Evolutionary conservation across 306 rosid species (phyloP).

Genomic region (Datisca glomerata): DNA sequence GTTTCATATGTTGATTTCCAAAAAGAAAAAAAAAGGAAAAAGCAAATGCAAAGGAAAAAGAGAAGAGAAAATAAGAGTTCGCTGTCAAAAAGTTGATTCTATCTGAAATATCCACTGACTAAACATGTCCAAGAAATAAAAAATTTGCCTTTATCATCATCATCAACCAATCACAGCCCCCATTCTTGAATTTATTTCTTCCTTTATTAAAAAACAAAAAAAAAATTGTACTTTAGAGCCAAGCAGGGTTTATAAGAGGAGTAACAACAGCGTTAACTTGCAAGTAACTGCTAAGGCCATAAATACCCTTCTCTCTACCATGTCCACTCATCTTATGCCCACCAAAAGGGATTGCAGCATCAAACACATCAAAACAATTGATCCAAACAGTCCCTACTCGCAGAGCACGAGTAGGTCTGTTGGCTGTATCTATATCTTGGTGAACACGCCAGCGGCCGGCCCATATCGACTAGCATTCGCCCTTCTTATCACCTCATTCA

Average conservation of each 20-base stretch:
- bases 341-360: slow-evolving; percentile 91
- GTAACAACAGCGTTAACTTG: slow-evolving; percentile 91
- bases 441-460: slow-evolving; percentile 81
- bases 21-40: no score
- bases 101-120: no score
- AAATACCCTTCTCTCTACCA: slow-evolving; percentile 81
- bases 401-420: slow-evolving; percentile 54
- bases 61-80: no score
- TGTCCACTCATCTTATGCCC: slow-evolving; percentile 92
- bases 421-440: slow-evolving; percentile 61
- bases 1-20: no score
- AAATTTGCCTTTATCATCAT: no score
- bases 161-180: no score
- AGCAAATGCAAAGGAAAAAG: no score
- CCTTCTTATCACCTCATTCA: slow-evolving; percentile 61
- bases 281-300: slow-evolving; percentile 67
- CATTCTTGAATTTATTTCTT: no score
- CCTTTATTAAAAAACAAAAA: background rate
- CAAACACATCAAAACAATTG: slow-evolving; percentile 69
- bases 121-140: no score
- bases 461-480: slow-evolving; percentile 61
- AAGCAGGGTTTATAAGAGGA: slow-evolving; percentile 63
- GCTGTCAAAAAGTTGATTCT: no score
- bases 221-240: slow-evolving; percentile 37
- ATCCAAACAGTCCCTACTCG: slow-evolving; percentile 74